A percentile compares a stretch with the other conserved stretches of the same genome.
Evolutionary conservation across 305 asterid species (phyloP).

Genomic region (Caryopteris hybrid): DNA sequence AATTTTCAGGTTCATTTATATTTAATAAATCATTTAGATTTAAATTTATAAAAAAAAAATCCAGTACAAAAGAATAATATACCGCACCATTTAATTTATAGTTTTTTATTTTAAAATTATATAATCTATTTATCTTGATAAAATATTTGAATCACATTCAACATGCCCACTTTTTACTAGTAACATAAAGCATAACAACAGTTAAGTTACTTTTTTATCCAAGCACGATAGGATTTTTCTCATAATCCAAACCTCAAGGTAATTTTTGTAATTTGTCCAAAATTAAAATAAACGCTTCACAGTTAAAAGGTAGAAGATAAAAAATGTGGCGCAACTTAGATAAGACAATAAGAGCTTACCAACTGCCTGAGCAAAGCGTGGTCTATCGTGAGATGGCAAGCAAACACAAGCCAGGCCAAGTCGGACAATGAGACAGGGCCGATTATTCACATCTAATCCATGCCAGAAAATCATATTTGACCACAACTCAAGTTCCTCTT

Average conservation of each 20-base stretch:
- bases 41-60: no score
- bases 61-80: no score
- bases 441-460: conserved; percentile 62
- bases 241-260: not conserved
- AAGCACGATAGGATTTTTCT: not conserved
- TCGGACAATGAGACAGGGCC: conserved; percentile 81
- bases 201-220: not conserved
- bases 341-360: conserved; percentile 48
- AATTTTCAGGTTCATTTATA: no score
- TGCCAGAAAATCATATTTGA: conserved; percentile 92
- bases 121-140: no score
- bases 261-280: not conserved
- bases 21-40: no score
- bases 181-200: not conserved
- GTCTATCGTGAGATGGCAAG: conserved; percentile 63
- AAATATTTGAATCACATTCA: no score
- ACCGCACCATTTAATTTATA: no score
- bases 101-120: no score
- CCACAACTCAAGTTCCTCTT: conserved; percentile 85
- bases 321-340: not conserved
- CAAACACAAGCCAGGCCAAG: conserved; percentile 80
- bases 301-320: not conserved
- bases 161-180: no score
- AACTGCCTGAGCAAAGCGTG: conserved; percentile 86
- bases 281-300: not conserved